A percentile compares a stretch with the other conserved stretches of the same genome.
Evolutionary conservation across 306 rosid species (phyloP).

Genomic region (Casuarina equisetifolia): DNA sequence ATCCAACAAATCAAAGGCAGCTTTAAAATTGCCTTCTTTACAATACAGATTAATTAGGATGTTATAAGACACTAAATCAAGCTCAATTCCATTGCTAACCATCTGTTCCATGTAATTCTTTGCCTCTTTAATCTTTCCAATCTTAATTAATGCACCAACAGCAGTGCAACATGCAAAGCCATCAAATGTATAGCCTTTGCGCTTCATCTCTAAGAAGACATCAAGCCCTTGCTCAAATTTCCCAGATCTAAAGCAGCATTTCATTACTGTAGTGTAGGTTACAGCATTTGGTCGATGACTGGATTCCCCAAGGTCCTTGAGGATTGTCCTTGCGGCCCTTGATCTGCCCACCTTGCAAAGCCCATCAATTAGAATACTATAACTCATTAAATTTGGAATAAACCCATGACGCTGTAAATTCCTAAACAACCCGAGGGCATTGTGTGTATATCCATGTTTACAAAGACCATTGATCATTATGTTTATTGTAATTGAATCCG

Average conservation of each 20-base stretch:
- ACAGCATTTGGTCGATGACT: slow-evolving; percentile 56
- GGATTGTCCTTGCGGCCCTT: slow-evolving; percentile 43
- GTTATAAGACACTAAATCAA: slow-evolving; percentile 65
- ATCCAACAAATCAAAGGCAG: slow-evolving; percentile 60
- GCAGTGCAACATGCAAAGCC: slow-evolving; percentile 75
- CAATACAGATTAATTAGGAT: slow-evolving; percentile 59
- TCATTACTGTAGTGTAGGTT: slow-evolving; percentile 70
- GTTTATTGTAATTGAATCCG: slow-evolving; percentile 47
- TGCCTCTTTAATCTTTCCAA: slow-evolving; percentile 60
- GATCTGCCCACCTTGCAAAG: slow-evolving; percentile 60
- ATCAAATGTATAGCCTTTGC: slow-evolving; percentile 61
- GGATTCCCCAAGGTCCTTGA: slow-evolving; percentile 53
- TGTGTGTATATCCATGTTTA: slow-evolving; percentile 50
- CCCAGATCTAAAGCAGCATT: slow-evolving; percentile 57
- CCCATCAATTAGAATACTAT: slow-evolving; percentile 70
- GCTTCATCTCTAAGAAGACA: slow-evolving; percentile 60
- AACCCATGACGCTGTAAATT: slow-evolving; percentile 56
- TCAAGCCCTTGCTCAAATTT: slow-evolving; percentile 57
- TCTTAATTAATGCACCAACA: slow-evolving; percentile 64
- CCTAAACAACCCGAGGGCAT: slow-evolving; percentile 67
- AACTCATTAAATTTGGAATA: slow-evolving; percentile 59
- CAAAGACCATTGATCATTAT: slow-evolving; percentile 71
- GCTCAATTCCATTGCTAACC: slow-evolving; percentile 49
- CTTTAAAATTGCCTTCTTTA: slow-evolving; percentile 61
- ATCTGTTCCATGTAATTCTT: slow-evolving; percentile 42